Evolutionary conservation across 78 protist genomes (phyloP), one percentile per base, ranked within the genome.

Genomic region (Monosiga brevicollis): DNA sequence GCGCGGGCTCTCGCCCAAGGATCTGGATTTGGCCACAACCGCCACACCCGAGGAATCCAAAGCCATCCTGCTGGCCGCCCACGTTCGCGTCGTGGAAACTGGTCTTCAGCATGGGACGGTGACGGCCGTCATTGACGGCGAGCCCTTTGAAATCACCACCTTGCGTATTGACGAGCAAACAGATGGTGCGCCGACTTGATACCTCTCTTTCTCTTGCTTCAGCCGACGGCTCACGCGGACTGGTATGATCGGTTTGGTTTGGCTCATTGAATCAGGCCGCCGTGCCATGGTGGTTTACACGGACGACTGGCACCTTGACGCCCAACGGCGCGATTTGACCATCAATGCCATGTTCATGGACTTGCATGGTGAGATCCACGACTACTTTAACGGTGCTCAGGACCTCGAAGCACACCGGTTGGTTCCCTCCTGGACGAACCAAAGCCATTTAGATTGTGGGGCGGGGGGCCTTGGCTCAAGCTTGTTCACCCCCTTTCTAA

Each of bases 51-150:
- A 83, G 29, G 81, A 76, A 81, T 11, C 40, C 2, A 9, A 36
- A 34, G 34, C 11, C 20, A 9, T 83, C 49, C 29, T 76, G 40
- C 24, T 1, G 32, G 34, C 37, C 35, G 32, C 32, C 72, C 81
- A 74, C 32, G 26, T 71, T 3, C 78, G 73, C 54, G 36, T 32
- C 73, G 74, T 83, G 20, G 81, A 73, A 22, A 83, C 86, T 9
- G 86, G 86, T 0, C 39, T 83, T 20, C 80, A 83, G 79, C 86
- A 83, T 32, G 86, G 86, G 35, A 83, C 86, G 29, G 76, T 83
- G 2, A 83, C 86, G 20, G 82, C 72, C 15, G 82, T 78, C 26
- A 3, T 49, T 37, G 82, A 49, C 11, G 39, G 72, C 72, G 76
- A 32, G 74, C 74, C 74, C 37, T 83, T 32, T 83, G 86, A 83